Evolutionary conservation across 805 yeast genomes (phyloP), one percentile per base, ranked within the genome.

Genomic region (Kuraishia borneana): DNA sequence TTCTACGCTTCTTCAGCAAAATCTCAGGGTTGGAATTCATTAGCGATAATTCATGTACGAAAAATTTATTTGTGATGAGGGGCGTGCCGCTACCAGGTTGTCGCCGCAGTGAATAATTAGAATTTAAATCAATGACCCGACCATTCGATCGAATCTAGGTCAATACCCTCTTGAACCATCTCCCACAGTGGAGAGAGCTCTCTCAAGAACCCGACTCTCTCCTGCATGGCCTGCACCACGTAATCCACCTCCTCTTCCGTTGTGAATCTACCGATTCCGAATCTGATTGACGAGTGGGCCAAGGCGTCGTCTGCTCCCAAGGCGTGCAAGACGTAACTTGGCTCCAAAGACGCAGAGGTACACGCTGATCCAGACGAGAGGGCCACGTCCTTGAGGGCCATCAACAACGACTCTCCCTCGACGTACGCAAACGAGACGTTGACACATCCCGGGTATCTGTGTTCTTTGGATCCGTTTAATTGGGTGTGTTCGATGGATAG

Each of bases 131-230:
- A 92, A 61, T 92, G 98, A 44, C 96, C 97, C 39, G 95, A 83
- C 98, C 98, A 92, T 63, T 92, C 94, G 50, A 92, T 92, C 22
- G 94, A 71, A 51, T 81, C 73, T 56, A 92, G 67, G 54, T 92
- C 98, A 50, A 92, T 89, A 45, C 98, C 98, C 45, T 92, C 97
- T 60, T 92, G 95, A 38, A 85, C 95, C 97, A 92, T 88, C 64
- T 92, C 98, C 97, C 97, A 92, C 48, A 92, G 67, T 32, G 98
- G 98, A 38, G 92, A 77, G 61, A 92, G 68, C 51, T 87, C 89
- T 60, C 98, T 76, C 54, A 92, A 70, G 61, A 85, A 85, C 42
- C 77, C 79, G 36, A 92, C 97, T 59, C 96, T 76, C 55, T 84
- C 88, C 37, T 74, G 68, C 38, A 92, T 84, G 10, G 96, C 95